Conservation (phyloP, 345 rosid species). For the Linum lewisii region DNA sequence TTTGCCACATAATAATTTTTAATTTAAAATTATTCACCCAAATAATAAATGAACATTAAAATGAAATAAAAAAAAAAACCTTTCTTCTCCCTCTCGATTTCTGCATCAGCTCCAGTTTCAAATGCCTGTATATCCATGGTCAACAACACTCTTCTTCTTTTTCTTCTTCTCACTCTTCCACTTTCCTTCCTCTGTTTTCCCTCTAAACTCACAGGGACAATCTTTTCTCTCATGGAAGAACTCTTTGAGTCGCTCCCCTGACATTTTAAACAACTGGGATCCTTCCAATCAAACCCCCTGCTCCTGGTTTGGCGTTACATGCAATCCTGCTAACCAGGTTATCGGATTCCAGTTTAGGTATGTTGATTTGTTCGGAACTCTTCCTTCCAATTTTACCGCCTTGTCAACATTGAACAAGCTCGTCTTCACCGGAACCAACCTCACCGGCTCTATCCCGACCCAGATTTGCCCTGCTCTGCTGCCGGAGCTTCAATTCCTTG, state of each 20-base stretch:
- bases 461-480: constrained; percentile 32
- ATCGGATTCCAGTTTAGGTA: constrained; percentile 34
- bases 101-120: constrained; percentile 29
- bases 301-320: constrained; percentile 41
- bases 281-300: constrained; percentile 34
- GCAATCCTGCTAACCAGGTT: constrained; percentile 31
- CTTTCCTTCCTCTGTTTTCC: constrained; percentile 18
- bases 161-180: constrained; percentile 2
- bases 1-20: too few relatives aligned
- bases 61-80: too few relatives aligned
- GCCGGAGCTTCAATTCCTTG: constrained; percentile 27
- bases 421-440: constrained; percentile 44
- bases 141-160: constrained; percentile 17
- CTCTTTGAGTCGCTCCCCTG: constrained; percentile 29
- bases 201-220: constrained; percentile 46
- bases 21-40: too few relatives aligned
- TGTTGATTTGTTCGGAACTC: constrained; percentile 36
- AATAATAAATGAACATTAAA: too few relatives aligned
- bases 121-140: constrained; percentile 65
- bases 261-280: constrained; percentile 33
- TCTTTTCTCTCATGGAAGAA: constrained; percentile 51
- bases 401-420: constrained; percentile 37
- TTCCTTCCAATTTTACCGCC: constrained; percentile 38
- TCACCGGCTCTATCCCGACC: constrained; percentile 56
- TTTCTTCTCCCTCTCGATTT: constrained; percentile 38